Conservation (phyloP, 1,284 basidiomycete species). For the Malassezia obtusa region DNA sequence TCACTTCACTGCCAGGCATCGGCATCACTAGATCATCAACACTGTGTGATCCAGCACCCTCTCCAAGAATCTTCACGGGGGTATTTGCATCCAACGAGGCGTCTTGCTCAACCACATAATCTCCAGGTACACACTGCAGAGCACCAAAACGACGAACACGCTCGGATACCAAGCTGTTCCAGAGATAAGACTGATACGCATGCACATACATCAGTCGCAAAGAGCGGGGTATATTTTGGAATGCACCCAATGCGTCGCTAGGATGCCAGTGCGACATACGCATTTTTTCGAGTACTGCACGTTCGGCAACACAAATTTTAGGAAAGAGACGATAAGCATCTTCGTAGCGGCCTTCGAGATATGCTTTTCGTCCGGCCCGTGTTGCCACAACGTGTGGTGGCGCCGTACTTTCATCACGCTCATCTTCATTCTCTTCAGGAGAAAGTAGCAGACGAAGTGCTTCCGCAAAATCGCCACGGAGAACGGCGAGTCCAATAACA, state of each 20-base stretch:
- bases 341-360: slow-evolving; percentile 20
- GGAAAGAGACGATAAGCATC: slow-evolving; percentile 78
- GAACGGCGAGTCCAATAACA: slow-evolving; percentile 75
- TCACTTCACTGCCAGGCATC: slow-evolving; percentile 80
- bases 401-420: not conserved
- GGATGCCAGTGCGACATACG: slow-evolving; percentile 49
- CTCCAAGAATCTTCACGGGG: slow-evolving; percentile 47
- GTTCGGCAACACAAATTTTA: slow-evolving; percentile 77
- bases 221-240: slow-evolving; percentile 52
- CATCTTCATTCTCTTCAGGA: not conserved
- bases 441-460: slow-evolving; percentile 31
- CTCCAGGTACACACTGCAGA: slow-evolving; percentile 60
- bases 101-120: slow-evolving; percentile 48
- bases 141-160: slow-evolving; percentile 59
- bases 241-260: slow-evolving; percentile 25
- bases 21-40: slow-evolving; percentile 95
- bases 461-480: slow-evolving; percentile 62
- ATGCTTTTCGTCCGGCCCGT: slow-evolving; percentile 19
- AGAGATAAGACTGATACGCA: slow-evolving; percentile 96
- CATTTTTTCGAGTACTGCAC: slow-evolving; percentile 79
- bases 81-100: not conserved
- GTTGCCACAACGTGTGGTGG: slow-evolving; percentile 8
- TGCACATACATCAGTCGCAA: slow-evolving; percentile 95
- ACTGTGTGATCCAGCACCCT: slow-evolving; percentile 62
- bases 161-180: slow-evolving; percentile 76